Evolutionary conservation across 2,329 filamentous ascomycete species (phyloP), one percentile per base, ranked within the genome.

Genomic region (Xylariaceae sp.): DNA sequence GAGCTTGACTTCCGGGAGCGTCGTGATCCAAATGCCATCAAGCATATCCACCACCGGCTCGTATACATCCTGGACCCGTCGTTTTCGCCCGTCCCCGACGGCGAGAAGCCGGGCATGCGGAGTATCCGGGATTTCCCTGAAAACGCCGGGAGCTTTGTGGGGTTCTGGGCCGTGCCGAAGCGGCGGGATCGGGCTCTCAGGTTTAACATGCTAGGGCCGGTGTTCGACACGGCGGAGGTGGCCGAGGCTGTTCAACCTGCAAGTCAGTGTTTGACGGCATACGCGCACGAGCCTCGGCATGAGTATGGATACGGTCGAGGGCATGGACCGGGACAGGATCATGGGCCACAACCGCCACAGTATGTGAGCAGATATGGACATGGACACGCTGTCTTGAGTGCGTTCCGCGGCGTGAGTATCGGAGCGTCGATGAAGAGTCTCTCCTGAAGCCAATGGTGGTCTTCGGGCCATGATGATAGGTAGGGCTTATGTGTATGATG

Each of bases 101-200:
- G 29, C 9, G 11, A 17, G 8, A 26, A 30, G 15, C 19, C 33
- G 3, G 28, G 22, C 31, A 31, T 9, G 17, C 12, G n/a, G 2
- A 22, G 16, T 4, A 11, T 26, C 22, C 6, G 22, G 22, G 34
- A 16, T 31, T 36, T 38, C n/a, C 38, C 43, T 1, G n/a, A 38
- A 19, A 26, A 9, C 4, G 38, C 44, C 3, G 35, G 38, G 4
- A 11, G 9, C 3, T 41, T 47, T 16, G 34, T 38, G 8, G 46
- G 48, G 4, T 45, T 51, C 34, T 51, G 43, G 43, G 43, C 46
- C 8, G 28, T 51, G 4, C 42, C 45, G 13, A 45, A 33, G 36
- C 38, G 35, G 19, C 29, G 18, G n/a, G 24, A 31, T 28, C 24
- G 43, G 18, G 18, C 24, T 12, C 36, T 50, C 12, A 32, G 36